Evolutionary conservation across 768 basidiomycete genomes (phyloP), one percentile per base, ranked within the genome.

Genomic region (Mycena capillaripes): DNA sequence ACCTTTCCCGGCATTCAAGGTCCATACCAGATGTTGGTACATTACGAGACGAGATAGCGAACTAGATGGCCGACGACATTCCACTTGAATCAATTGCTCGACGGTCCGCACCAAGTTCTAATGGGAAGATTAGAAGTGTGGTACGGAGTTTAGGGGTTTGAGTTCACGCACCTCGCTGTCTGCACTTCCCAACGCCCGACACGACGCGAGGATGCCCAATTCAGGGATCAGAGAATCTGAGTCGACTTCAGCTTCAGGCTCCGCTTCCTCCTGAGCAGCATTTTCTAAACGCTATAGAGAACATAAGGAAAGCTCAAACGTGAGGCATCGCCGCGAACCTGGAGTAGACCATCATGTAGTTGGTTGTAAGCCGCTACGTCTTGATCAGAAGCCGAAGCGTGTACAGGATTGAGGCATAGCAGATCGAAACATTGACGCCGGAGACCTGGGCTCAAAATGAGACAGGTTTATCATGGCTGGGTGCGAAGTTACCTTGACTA

Each of bases 11-110:
- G 81, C 82, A 32, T 86, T 83, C 23, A 79, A 69, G 11, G 81
- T 71, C 92, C 92, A 93, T 34, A 86, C 46, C n/a, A 90, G 79
- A 72, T 91, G 91, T 72, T 89, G 89, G 75, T 91, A 90, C 0
- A 84, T 78, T 16, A 87, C 81, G 40, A 92, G 79, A 66, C 86
- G 87, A 27, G 80, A 70, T 12, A 93, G 76, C 5, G 89, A 77
- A 27, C 75, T 76, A 25, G 73, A 61, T 9, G 78, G 78, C 44
- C 82, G 78, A 12, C 81, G 77, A 40, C 83, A 83, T 30, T 85
- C 83, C 12, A 84, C 64, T 27, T 81, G 76, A 42, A 89, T 79
- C 38, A 92, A 80, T 23, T 82, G 81, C 32, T 82, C 79, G 2
- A 85, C 73, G 6, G 73, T 44, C 64, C 76, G 70, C 9, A 55